phyloP scores from a whole-genome alignment of 257 asterid species.

The Verbena officinalis region DNA sequence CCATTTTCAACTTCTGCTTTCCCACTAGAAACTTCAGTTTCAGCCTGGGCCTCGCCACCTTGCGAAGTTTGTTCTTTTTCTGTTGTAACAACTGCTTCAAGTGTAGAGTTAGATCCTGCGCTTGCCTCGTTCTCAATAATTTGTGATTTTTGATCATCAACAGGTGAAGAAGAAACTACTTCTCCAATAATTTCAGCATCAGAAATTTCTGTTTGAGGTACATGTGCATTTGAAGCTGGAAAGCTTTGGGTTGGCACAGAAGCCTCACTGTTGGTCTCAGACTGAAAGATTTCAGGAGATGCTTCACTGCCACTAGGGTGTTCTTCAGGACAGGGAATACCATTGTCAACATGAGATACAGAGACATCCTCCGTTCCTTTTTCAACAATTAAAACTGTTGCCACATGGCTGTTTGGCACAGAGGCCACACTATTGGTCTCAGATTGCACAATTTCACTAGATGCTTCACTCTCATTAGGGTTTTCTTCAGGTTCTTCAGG shows the following conservation, averaged over 20 bases:
- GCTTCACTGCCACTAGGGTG: conserved; percentile 23
- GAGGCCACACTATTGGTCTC: conserved; percentile 32
- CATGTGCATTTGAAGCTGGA: conserved; percentile 30
- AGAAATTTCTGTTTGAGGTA: conserved; percentile 28
- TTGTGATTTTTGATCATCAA: conserved; percentile 32
- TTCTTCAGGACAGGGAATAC: conserved; percentile 33
- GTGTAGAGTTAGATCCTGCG: conserved; percentile 27
- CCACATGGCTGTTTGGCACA: not conserved
- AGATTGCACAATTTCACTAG: conserved; percentile 25
- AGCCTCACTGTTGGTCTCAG: conserved; percentile 33
- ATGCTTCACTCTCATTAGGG: conserved; percentile 23
- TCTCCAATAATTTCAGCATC: conserved; percentile 32
- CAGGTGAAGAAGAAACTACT: conserved; percentile 23
- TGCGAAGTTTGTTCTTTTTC: conserved; percentile 29
- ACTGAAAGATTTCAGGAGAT: conserved; percentile 25
- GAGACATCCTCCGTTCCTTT: not conserved
- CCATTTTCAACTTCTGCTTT: conserved; percentile 27
- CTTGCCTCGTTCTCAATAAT: conserved; percentile 28
- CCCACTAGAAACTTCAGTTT: conserved; percentile 32
- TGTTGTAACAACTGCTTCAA: conserved; percentile 15
- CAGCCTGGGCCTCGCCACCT: conserved; percentile 26
- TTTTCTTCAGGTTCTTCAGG: conserved; percentile 32
- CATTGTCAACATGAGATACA: conserved; percentile 30
- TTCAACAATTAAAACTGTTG: too few species aligned
- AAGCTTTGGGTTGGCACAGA: conserved; percentile 30